A percentile compares a stretch with the other conserved stretches of the same genome.
Evolutionary conservation across 306 rosid genomes (phyloP).

Genomic region (Cucumis melo): DNA sequence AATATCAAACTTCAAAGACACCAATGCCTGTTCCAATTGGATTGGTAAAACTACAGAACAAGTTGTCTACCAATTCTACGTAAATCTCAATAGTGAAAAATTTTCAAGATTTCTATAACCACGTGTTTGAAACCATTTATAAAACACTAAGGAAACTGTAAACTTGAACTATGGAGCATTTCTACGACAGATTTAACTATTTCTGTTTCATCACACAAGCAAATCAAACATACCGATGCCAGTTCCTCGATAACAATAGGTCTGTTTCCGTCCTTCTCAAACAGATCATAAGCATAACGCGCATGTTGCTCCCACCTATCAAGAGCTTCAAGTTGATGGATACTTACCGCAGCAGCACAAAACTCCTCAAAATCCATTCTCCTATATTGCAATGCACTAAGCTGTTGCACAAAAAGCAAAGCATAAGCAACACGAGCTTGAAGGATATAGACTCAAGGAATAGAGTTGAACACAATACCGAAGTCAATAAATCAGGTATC

Average conservation of each 20-base stretch:
- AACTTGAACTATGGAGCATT: not conserved
- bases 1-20: too few relatives aligned
- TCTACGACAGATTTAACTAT: not conserved
- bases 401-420: conserved; percentile 16
- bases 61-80: not conserved
- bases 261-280: conserved; percentile 53
- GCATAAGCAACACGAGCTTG: not conserved
- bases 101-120: not conserved
- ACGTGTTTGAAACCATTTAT: not conserved
- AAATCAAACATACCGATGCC: conserved; percentile 47
- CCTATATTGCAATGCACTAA: conserved; percentile 50
- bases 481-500: conserved; percentile 3
- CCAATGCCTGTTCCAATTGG: not conserved
- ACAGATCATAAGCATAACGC: conserved; percentile 46
- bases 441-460: not conserved
- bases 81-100: not conserved
- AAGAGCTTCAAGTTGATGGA: conserved; percentile 55
- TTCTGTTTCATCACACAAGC: not conserved
- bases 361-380: conserved; percentile 63
- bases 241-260: conserved; percentile 51
- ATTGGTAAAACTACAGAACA: not conserved
- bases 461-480: not conserved
- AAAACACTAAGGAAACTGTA: not conserved
- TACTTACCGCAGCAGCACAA: conserved; percentile 47
- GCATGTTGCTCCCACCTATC: conserved; percentile 63